Conservation (phyloP, 805 yeast genomes). For the Saccharomycopsis oosterbeekiorum region DNA sequence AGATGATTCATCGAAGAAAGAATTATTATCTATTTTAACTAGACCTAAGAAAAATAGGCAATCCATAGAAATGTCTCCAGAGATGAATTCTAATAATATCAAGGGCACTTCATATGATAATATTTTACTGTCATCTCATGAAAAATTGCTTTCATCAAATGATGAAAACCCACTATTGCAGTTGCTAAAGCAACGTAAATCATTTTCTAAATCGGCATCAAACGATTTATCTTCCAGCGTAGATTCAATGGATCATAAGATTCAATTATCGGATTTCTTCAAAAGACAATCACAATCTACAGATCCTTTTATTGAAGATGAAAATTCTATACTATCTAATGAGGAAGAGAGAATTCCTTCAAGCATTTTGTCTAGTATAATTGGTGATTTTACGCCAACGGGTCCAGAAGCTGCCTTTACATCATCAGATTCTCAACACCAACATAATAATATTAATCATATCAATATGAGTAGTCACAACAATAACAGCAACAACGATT, state of each 20-base stretch:
- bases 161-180: not conserved
- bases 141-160: not conserved
- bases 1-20: conserved; percentile 8
- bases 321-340: not conserved
- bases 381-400: not conserved
- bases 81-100: not conserved
- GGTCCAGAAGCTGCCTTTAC: not conserved
- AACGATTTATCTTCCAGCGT: not conserved
- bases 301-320: not conserved
- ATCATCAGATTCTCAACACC: not conserved
- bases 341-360: not conserved
- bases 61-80: not conserved
- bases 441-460: not conserved
- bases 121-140: not conserved
- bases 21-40: conserved; percentile 11
- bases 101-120: not conserved
- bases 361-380: not conserved
- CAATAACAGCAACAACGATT: not conserved
- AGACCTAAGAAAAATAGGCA: conserved; percentile 2
- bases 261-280: not conserved
- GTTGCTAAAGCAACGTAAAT: not conserved
- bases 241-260: not conserved
- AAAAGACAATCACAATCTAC: not conserved
- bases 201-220: not conserved
- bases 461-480: not conserved